Percentiles rank a stretch among this genome's conserved stretches.
Evolutionary conservation across 805 yeast genomes (phyloP).

Genomic region (Cyberlindnera sargentensis): DNA sequence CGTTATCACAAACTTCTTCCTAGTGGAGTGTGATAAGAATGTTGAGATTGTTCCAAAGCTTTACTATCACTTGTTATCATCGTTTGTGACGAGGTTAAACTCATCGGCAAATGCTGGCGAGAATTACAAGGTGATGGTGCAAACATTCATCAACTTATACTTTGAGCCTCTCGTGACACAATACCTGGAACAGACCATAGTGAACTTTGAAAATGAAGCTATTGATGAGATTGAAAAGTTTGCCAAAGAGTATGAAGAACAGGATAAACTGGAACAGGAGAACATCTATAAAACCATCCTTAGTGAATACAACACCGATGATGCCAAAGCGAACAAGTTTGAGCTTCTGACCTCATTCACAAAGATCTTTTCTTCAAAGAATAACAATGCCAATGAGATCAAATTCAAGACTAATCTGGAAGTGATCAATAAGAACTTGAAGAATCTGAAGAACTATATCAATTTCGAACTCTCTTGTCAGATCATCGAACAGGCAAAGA

Average conservation of each 20-base stretch:
- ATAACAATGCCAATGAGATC: slow-evolving; percentile 26
- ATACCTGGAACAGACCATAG: slow-evolving; percentile 27
- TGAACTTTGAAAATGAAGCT: slow-evolving; percentile 24
- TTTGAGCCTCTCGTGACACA: slow-evolving; percentile 28
- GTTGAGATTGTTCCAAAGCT: slow-evolving; percentile 26
- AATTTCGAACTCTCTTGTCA: slow-evolving; percentile 75
- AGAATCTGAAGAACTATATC: slow-evolving; percentile 67
- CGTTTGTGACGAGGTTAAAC: slow-evolving; percentile 30
- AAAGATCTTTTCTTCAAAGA: slow-evolving; percentile 45
- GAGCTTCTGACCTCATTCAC: slow-evolving; percentile 60
- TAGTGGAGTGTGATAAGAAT: slow-evolving; percentile 20
- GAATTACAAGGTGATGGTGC: slow-evolving; percentile 23
- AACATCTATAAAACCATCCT: slow-evolving; percentile 31
- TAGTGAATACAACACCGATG: slow-evolving; percentile 32
- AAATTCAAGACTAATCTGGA: slow-evolving; percentile 79
- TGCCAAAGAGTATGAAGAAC: slow-evolving; percentile 21
- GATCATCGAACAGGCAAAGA: slow-evolving; percentile 61
- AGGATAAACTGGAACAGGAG: slow-evolving; percentile 35
- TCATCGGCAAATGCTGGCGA: slow-evolving; percentile 31
- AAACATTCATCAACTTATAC: slow-evolving; percentile 31
- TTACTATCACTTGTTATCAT: slow-evolving; percentile 23
- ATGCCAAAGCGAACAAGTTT: slow-evolving; percentile 31
- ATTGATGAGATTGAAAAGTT: slow-evolving; percentile 21
- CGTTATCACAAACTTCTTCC: slow-evolving; percentile 22
- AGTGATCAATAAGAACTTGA: slow-evolving; percentile 66